Evolutionary conservation across 192 early-diverging fungal genomes (phyloP), one percentile per base, ranked within the genome.

Genomic region (Gamsiella multidivaricata): DNA sequence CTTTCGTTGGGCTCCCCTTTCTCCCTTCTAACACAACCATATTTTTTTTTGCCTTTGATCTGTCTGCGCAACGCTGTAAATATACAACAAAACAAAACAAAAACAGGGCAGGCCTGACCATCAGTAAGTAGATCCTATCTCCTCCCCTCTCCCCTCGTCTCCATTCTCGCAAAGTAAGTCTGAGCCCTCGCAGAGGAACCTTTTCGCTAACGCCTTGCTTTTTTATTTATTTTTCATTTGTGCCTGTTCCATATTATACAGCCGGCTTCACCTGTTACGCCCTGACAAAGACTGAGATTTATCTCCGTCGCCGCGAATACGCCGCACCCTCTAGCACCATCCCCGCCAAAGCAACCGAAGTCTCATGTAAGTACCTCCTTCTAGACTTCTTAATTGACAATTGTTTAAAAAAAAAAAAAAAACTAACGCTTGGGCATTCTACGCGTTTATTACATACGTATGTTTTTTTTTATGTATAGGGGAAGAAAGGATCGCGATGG

Each of bases 321-420:
- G 59, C 58, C 29, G 41, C 51, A 4, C 74, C 74, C 28, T 62
- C 66, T 6, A 54, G 46, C 31, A 56, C 59, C 17, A 63, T 78
- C 22, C 54, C 74, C 12, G 34, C 57, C 28, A 63, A 64, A 45
- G 32, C 29, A n/a, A 42, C 32, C 5, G 65, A 78, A 11, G 43
- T 78, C 33, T 53, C 74, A 49, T 78, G 74, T 78, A 78, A 53
- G 65, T 22, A 28, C n/a, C n/a, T n/a, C n/a, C n/a, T n/a, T n/a
- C n/a, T n/a, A 50, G 20, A 50, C 22, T 7, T 17, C 10, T 12
- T 46, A 2, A 20, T 20, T 31, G 43, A 22, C n/a, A n/a, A n/a
- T n/a, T n/a, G n/a, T n/a, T n/a, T n/a, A n/a, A n/a, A n/a, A n/a
- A n/a, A n/a, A n/a, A n/a, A n/a, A n/a, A n/a, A n/a, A n/a, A n/a